Evolutionary conservation across 2,329 filamentous ascomycete species (phyloP).

Genomic region (Zymoseptoria ardabiliae): DNA sequence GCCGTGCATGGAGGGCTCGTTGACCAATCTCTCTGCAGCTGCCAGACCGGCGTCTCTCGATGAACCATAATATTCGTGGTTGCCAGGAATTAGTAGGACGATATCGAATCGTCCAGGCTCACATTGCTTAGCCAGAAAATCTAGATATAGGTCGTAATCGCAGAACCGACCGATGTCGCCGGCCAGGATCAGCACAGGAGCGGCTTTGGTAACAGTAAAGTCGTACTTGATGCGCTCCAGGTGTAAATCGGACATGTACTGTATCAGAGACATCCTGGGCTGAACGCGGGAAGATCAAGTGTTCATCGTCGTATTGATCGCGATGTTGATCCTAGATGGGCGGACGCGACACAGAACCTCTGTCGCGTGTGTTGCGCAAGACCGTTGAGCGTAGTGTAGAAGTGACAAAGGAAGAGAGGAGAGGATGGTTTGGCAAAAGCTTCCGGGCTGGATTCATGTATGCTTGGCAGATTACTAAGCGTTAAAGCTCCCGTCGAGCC

Average conservation of each 20-base stretch:
- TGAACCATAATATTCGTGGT: conserved; percentile 49
- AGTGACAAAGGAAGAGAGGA: no score
- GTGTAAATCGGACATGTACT: conserved; percentile 47
- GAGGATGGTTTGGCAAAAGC: no score
- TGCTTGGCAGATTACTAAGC: no score
- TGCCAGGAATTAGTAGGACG: conserved; percentile 46
- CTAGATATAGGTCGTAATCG: conserved; percentile 40
- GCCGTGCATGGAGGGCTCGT: conserved; percentile 33
- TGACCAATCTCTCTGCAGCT: conserved; percentile 32
- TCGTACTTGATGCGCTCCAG: conserved; percentile 35
- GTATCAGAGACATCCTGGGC: no score
- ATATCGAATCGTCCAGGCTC: conserved; percentile 32
- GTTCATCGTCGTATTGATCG: no score
- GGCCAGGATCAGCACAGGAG: conserved; percentile 40
- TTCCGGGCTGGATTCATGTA: no score
- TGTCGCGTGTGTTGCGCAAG: no score
- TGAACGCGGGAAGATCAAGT: no score
- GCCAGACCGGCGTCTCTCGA: conserved; percentile 34
- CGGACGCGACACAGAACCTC: no score
- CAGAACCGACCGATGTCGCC: conserved; percentile 47
- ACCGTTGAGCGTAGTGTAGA: no score
- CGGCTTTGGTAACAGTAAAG: conserved; percentile 35
- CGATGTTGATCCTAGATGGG: no score
- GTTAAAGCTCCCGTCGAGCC: no score
- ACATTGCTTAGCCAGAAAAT: conserved; percentile 40